phyloP scores from a whole-genome alignment of 2,329 filamentous ascomycete species.

The Aspergillus chevalieri region DNA sequence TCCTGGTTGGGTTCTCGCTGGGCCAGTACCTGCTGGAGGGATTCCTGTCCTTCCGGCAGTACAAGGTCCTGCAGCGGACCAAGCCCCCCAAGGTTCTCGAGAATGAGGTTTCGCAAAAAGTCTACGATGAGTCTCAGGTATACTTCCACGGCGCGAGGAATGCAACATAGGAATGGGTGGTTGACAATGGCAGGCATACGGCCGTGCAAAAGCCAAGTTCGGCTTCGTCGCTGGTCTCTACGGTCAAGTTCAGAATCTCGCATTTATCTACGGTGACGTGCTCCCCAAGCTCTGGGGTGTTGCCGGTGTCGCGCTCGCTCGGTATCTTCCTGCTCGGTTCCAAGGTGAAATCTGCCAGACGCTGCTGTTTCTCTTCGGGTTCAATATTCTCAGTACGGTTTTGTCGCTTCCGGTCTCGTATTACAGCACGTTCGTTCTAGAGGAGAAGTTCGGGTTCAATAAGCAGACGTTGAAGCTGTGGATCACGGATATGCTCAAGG shows the following conservation, averaged over 20 bases:
- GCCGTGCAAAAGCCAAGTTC: slow-evolving; percentile 91
- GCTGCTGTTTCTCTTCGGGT: slow-evolving; percentile 83
- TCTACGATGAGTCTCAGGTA: slow-evolving; percentile 88
- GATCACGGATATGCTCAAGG: slow-evolving; percentile 85
- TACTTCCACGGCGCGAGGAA: neutral
- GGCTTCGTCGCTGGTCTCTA: slow-evolving; percentile 74
- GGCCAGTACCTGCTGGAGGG: slow-evolving; percentile 87
- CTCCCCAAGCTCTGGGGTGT: slow-evolving; percentile 85
- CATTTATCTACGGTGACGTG: slow-evolving; percentile 83
- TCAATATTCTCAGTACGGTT: slow-evolving; percentile 73
- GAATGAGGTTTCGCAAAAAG: slow-evolving; percentile 80
- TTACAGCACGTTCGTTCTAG: slow-evolving; percentile 92
- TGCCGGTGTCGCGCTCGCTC: slow-evolving; percentile 67
- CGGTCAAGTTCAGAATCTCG: slow-evolving; percentile 79
- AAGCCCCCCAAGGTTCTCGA: slow-evolving; percentile 79
- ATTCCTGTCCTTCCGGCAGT: slow-evolving; percentile 84
- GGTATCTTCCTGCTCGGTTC: slow-evolving; percentile 70
- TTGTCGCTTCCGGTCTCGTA: slow-evolving; percentile 74
- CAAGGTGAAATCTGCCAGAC: slow-evolving; percentile 90
- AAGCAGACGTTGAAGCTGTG: slow-evolving; percentile 91
- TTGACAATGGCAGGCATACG: slow-evolving; percentile 60
- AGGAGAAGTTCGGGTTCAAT: slow-evolving; percentile 98
- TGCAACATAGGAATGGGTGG: neutral
- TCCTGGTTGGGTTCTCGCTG: slow-evolving; percentile 90
- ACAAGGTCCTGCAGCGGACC: slow-evolving; percentile 72